Percentiles rank a stretch among this genome's conserved stretches.
These are phyloP conservation scores for Neonectria sp. DNA, from an alignment of 2,329 filamentous ascomycete species.

Conservation along the genomic window DNA sequence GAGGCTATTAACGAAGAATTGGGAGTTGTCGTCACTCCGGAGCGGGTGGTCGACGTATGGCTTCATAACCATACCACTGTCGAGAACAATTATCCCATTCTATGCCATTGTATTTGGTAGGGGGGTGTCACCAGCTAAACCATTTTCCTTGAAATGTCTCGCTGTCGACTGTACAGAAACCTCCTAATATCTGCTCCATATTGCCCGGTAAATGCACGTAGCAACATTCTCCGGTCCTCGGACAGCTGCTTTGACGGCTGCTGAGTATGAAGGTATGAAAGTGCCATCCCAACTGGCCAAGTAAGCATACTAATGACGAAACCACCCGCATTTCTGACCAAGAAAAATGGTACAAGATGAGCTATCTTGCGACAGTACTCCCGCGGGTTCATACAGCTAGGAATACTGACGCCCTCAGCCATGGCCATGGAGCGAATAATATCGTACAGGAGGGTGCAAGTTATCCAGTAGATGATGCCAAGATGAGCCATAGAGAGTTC, in stretches of 20 bases:
- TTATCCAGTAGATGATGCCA: too few species aligned
- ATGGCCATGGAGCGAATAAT: too few species aligned
- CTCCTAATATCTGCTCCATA: neutral
- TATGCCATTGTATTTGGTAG: too few species aligned
- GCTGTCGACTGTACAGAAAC: neutral
- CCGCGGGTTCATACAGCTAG: slow-evolving; percentile 32
- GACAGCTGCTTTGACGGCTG: neutral
- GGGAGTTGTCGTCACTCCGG: too few species aligned
- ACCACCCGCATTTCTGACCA: neutral
- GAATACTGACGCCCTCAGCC: too few species aligned
- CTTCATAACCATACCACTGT: too few species aligned
- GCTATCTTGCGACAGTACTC: slow-evolving; percentile 9
- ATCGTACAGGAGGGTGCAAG: too few species aligned
- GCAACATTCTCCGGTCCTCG: slow-evolving; percentile 2
- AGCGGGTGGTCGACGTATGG: too few species aligned
- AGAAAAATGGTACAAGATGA: slow-evolving; percentile 1
- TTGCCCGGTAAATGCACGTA: neutral
- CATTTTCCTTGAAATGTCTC: neutral
- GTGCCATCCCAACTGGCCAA: slow-evolving; percentile 6
- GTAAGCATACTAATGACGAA: slow-evolving; percentile 13
- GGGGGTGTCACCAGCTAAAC: too few species aligned
- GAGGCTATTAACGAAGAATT: too few species aligned
- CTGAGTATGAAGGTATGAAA: neutral
- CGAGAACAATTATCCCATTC: too few species aligned
- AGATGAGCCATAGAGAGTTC: too few species aligned